Conservation (phyloP, 2,329 filamentous ascomycete species). For the Paracoccidioides brasiliensis region DNA sequence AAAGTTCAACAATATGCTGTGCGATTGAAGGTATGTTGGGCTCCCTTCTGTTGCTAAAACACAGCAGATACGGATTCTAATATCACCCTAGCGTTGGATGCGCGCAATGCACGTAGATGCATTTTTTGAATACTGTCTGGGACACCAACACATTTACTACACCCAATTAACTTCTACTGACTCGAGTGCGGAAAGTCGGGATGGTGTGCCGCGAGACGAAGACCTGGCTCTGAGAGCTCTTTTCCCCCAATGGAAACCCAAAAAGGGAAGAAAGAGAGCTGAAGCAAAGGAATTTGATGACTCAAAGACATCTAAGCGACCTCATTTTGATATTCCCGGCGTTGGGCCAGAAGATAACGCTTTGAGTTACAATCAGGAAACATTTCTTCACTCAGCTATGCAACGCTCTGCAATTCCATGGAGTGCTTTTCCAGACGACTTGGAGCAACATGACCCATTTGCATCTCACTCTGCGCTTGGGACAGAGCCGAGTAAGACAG, state of each 20-base stretch:
- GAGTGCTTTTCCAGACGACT: conserved; percentile 43
- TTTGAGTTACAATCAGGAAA: conserved; percentile 17
- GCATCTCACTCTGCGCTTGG: conserved; percentile 25
- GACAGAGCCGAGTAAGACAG: conserved; percentile 14
- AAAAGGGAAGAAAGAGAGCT: conserved; percentile 49
- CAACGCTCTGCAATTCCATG: conserved; percentile 30
- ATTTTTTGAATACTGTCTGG: conserved; percentile 81
- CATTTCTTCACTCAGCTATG: background rate
- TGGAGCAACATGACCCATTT: conserved; percentile 34
- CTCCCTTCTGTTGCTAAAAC: background rate
- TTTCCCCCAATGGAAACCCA: conserved; percentile 58
- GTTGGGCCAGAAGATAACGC: conserved; percentile 29
- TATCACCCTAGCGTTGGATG: conserved; percentile 66
- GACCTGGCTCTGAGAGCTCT: conserved; percentile 77
- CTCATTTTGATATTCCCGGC: conserved; percentile 45
- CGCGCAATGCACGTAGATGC: conserved; percentile 90
- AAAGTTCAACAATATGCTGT: conserved; percentile 94
- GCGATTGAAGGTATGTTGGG: conserved; percentile 60
- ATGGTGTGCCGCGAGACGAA: conserved; percentile 74
- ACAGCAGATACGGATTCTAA: background rate
- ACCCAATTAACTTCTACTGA: conserved; percentile 57
- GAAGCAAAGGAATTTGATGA: conserved; percentile 48
- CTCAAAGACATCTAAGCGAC: conserved; percentile 43
- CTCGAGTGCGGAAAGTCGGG: conserved; percentile 53
- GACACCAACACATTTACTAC: conserved; percentile 68